A percentile compares a stretch with the other conserved stretches of the same genome.
Conservation (phyloP, 73 alveolate genomes). For the Paramecium bursaria region DNA sequence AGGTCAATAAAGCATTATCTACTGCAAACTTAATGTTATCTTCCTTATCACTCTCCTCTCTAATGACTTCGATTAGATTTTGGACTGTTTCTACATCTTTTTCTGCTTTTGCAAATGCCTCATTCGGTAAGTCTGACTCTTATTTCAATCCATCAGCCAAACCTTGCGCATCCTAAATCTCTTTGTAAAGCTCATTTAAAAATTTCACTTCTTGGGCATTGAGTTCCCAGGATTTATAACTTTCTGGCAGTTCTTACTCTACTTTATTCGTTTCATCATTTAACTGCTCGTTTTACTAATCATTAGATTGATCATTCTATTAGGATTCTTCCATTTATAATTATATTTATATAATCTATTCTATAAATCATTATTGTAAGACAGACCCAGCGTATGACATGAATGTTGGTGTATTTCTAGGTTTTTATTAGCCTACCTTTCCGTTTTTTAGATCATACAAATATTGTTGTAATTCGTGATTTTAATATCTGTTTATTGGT, state of each 20-base stretch:
- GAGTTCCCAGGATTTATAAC: conserved; percentile 37
- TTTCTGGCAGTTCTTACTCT: background rate
- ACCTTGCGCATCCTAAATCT: conserved; percentile 37
- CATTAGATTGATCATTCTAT: too few relatives aligned
- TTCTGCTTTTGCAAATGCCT: background rate
- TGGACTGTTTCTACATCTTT: conserved; percentile 20
- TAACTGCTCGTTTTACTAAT: too few relatives aligned
- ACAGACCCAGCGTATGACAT: too few relatives aligned
- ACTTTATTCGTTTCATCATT: too few relatives aligned
- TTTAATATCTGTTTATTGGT: too few relatives aligned
- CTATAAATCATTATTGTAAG: too few relatives aligned
- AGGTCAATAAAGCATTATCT: conserved; percentile 41
- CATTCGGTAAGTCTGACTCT: conserved; percentile 26
- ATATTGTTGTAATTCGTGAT: too few relatives aligned
- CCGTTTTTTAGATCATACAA: too few relatives aligned
- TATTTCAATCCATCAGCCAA: conserved; percentile 51
- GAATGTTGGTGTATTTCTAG: too few relatives aligned
- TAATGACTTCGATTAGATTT: conserved; percentile 18
- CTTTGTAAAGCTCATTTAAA: conserved; percentile 26
- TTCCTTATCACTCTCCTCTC: conserved; percentile 55
- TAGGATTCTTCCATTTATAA: too few relatives aligned
- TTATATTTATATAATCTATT: too few relatives aligned
- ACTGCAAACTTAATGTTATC: conserved; percentile 52
- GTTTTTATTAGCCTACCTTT: too few relatives aligned
- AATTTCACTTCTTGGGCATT: conserved; percentile 31